A percentile compares a stretch with the other conserved stretches of the same genome.
These are phyloP conservation scores for Sarcocystis neurona DNA, from an alignment of 169 alveolate species.

Conservation along the genomic window DNA sequence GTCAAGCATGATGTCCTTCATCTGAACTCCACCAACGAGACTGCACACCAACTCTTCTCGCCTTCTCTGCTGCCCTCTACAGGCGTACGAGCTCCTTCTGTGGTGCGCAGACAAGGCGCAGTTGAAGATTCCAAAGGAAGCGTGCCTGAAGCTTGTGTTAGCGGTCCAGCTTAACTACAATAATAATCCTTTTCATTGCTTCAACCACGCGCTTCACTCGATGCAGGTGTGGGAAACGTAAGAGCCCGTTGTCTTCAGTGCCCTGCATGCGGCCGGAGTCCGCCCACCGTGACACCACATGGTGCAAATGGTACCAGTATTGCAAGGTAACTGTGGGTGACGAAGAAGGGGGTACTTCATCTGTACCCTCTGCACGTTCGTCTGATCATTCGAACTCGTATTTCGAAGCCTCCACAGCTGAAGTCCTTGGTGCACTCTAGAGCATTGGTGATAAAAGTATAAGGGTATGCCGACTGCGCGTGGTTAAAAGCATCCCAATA, in stretches of 20 bases:
- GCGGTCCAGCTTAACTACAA: conserved; percentile 29
- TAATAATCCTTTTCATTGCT: conserved; percentile 32
- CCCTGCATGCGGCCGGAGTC: no score
- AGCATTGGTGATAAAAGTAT: no score
- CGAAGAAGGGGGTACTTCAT: no score
- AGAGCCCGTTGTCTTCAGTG: not conserved
- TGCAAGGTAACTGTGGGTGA: no score
- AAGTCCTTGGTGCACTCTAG: no score
- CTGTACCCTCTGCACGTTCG: no score
- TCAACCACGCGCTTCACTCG: conserved; percentile 52
- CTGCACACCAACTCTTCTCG: not conserved
- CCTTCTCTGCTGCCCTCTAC: not conserved
- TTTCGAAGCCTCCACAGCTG: no score
- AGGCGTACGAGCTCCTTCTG: conserved; percentile 48
- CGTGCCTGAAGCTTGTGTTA: conserved; percentile 15
- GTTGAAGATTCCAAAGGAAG: not conserved
- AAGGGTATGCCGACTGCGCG: no score
- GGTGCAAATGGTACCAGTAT: no score
- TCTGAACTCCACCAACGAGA: not conserved
- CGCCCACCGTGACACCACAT: no score
- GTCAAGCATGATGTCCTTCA: not conserved
- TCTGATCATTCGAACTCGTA: no score
- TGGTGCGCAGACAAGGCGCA: conserved; percentile 45
- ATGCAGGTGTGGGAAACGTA: conserved; percentile 12
- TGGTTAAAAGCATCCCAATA: no score